phyloP scores from a whole-genome alignment of 1,139 yeast species.

The Zygosaccharomyces pseudobailii region DNA sequence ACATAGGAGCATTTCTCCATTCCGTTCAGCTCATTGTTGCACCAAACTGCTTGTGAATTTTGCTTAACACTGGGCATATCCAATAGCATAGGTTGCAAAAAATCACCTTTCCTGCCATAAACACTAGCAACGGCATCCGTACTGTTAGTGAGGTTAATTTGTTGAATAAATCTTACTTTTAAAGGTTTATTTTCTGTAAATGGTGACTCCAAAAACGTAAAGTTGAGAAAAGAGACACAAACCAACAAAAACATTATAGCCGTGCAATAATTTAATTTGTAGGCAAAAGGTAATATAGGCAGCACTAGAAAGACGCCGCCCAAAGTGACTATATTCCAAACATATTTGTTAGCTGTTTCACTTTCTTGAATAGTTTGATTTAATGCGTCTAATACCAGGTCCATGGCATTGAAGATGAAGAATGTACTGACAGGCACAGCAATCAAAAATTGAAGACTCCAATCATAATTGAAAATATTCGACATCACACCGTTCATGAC shows the following conservation, averaged over 20 bases:
- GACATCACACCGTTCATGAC: conserved; percentile 27
- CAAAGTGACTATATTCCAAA: conserved; percentile 43
- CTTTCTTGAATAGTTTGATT: conserved; percentile 71
- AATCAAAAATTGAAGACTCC: conserved; percentile 69
- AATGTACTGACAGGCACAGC: conserved; percentile 63
- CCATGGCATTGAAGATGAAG: conserved; percentile 43
- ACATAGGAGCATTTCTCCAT: conserved; percentile 50
- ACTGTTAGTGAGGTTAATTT: conserved; percentile 40
- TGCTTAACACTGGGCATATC: conserved; percentile 63
- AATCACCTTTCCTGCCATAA: conserved; percentile 47
- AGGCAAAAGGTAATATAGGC: conserved; percentile 66
- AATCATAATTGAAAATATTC: conserved; percentile 52
- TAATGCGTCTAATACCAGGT: conserved; percentile 55
- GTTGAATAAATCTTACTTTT: conserved; percentile 64
- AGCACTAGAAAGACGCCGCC: conserved; percentile 45
- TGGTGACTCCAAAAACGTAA: conserved; percentile 43
- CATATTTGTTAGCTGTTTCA: conserved; percentile 40
- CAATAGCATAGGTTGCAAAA: conserved; percentile 39
- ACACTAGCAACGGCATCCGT: conserved; percentile 42
- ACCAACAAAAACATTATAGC: conserved; percentile 39
- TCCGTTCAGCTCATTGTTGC: conserved; percentile 42
- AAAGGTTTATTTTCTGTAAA: conserved; percentile 58
- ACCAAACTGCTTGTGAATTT: conserved; percentile 33
- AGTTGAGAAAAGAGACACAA: conserved; percentile 38
- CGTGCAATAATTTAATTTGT: conserved; percentile 56